Conservation (phyloP, 106 monocot species). For the Narthecium ossifragum region DNA sequence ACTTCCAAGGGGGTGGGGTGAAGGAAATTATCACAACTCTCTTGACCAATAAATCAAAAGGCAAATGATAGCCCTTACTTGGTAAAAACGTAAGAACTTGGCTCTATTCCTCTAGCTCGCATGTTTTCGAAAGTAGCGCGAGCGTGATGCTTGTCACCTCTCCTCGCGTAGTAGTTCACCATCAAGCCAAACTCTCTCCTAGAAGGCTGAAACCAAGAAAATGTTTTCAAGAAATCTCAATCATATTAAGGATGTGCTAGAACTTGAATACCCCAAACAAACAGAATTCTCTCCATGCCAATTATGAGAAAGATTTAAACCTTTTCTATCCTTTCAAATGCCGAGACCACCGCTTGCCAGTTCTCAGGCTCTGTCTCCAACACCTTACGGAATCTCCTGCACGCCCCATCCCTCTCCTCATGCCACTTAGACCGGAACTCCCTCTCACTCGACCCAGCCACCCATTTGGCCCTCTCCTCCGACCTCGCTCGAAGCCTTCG, state of each 20-base stretch:
- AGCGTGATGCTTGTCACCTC: conserved; percentile 99
- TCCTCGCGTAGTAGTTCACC: conserved; percentile 88
- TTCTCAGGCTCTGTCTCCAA: conserved; percentile 66
- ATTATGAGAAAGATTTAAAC: conserved; percentile 17
- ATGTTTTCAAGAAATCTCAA: conserved; percentile 1
- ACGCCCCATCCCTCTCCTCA: conserved; percentile 63
- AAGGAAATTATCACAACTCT: too few species aligned
- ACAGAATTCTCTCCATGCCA: too few species aligned
- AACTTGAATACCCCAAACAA: too few species aligned
- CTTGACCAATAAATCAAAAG: neutral
- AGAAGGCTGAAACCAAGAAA: conserved; percentile 60
- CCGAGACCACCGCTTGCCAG: conserved; percentile 87
- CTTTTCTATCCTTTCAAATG: conserved; percentile 80
- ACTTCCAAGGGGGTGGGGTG: too few species aligned
- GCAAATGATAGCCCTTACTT: conserved; percentile 43
- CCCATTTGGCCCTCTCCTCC: conserved; percentile 63
- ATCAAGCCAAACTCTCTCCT: conserved; percentile 88
- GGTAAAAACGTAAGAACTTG: conserved; percentile 84
- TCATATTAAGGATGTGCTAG: too few species aligned
- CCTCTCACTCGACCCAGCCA: conserved; percentile 25
- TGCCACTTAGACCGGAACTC: conserved; percentile 78
- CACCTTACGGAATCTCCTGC: conserved; percentile 43
- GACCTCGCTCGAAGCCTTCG: conserved; percentile 48
- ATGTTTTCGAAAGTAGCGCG: conserved; percentile 93
- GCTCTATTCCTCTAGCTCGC: conserved; percentile 98